A percentile compares a stretch with the other conserved stretches of the same genome.
Evolutionary conservation across 2,329 filamentous ascomycete genomes (phyloP).

Genomic region (Plectosphaerella plurivora): DNA sequence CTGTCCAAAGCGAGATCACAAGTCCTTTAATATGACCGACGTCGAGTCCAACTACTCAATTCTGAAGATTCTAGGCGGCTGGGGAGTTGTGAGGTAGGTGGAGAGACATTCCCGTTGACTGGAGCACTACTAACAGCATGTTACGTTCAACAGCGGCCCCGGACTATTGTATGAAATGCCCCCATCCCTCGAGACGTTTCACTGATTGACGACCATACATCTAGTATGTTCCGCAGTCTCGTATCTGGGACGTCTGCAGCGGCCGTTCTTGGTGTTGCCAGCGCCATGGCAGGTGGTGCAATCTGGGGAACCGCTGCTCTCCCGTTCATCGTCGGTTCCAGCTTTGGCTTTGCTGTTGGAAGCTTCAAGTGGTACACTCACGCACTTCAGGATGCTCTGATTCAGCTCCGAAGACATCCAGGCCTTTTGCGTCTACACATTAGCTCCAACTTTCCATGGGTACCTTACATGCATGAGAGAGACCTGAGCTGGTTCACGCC

Average conservation of each 20-base stretch:
- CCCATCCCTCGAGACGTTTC: neutral
- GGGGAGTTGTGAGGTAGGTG: neutral
- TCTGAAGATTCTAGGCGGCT: neutral
- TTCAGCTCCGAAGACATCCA: constrained; percentile 15
- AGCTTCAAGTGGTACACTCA: constrained; percentile 14
- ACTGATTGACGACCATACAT: neutral
- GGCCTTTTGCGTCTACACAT: constrained; percentile 15
- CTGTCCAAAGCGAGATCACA: too few relatives aligned
- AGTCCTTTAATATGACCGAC: neutral
- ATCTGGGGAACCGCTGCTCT: constrained; percentile 16
- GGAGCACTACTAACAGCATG: neutral
- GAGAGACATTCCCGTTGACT: neutral
- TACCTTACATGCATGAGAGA: constrained; percentile 7
- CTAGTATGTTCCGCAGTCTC: neutral
- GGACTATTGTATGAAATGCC: neutral
- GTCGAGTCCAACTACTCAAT: neutral
- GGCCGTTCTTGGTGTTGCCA: neutral
- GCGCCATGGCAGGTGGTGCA: neutral
- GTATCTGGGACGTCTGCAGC: neutral
- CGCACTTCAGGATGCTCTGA: constrained; percentile 11
- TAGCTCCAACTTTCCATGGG: constrained; percentile 16
- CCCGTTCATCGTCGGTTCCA: constrained; percentile 15
- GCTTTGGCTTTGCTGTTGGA: constrained; percentile 14
- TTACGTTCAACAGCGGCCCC: neutral
- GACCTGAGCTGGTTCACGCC: constrained; percentile 8